phyloP scores from a whole-genome alignment of 345 rosid genomes.

The Cardamine resedifolia region DNA sequence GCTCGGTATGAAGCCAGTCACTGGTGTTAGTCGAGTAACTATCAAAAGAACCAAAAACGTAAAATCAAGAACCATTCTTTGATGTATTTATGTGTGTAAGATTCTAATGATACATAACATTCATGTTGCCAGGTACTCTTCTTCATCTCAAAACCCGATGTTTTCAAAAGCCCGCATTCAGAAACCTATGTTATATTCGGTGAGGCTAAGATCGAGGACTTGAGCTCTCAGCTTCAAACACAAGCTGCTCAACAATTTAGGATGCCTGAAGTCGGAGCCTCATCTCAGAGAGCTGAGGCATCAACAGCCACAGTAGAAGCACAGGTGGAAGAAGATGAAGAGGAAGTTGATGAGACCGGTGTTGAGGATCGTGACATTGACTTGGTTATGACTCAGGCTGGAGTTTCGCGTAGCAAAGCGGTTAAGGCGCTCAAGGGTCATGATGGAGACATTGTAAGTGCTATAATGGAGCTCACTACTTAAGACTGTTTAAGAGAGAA shows the following conservation, averaged over 20 bases:
- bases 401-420: conserved; percentile 69
- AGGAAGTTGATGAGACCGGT: conserved; percentile 72
- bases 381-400: conserved; percentile 84
- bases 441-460: conserved; percentile 86
- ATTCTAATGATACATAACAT: not conserved
- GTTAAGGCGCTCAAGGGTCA: conserved; percentile 74
- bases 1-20: conserved; percentile 82
- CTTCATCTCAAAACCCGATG: conserved; percentile 87
- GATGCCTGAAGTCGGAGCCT: conserved; percentile 70
- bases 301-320: conserved; percentile 38
- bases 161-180: conserved; percentile 84
- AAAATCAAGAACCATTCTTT: conserved; percentile 2
- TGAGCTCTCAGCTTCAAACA: conserved; percentile 88
- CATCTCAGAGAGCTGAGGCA: conserved; percentile 59
- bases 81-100: not conserved
- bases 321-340: conserved; percentile 73
- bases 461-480: conserved; percentile 88
- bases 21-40: conserved; percentile 78
- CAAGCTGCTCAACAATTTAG: conserved; percentile 91
- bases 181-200: conserved; percentile 85
- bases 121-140: conserved; percentile 53
- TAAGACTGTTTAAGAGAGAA: conserved; percentile 5
- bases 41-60: conserved; percentile 85
- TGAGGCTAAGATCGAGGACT: conserved; percentile 91
- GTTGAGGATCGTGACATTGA: conserved; percentile 82